Conservation (phyloP, 805 yeast genomes). For the Yarrowia bubula region DNA sequence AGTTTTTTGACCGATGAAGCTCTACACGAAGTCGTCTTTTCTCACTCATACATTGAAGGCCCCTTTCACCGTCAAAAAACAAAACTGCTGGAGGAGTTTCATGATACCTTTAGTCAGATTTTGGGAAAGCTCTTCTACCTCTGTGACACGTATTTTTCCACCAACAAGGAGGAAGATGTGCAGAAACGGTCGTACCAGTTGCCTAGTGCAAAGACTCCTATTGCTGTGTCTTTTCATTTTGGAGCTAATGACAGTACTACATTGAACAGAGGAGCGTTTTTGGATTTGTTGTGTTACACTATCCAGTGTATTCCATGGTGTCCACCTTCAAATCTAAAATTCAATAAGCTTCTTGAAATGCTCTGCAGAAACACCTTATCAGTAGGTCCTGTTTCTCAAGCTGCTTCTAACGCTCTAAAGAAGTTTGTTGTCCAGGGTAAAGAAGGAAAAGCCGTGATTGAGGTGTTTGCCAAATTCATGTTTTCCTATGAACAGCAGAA, state of each 20-base stretch:
- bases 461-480: constrained; percentile 74
- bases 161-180: constrained; percentile 37
- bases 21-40: constrained; percentile 30
- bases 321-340: constrained; percentile 50
- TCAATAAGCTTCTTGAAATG: constrained; percentile 67
- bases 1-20: constrained; percentile 65
- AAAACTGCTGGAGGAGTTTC: constrained; percentile 41
- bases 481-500: constrained; percentile 67
- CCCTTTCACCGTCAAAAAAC: constrained; percentile 19
- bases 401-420: constrained; percentile 63
- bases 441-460: constrained; percentile 67
- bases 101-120: constrained; percentile 67
- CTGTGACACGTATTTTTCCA: constrained; percentile 54
- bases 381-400: constrained; percentile 57
- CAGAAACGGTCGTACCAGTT: constrained; percentile 40
- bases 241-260: constrained; percentile 39
- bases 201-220: constrained; percentile 39
- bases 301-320: constrained; percentile 77
- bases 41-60: constrained; percentile 4
- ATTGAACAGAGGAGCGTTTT: constrained; percentile 40
- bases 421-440: constrained; percentile 58
- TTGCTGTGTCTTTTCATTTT: constrained; percentile 43
- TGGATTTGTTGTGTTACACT: constrained; percentile 65
- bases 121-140: constrained; percentile 55
- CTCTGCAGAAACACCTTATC: constrained; percentile 70